Conservation (phyloP, 257 asterid species). For the Plectranthus barbatus region DNA sequence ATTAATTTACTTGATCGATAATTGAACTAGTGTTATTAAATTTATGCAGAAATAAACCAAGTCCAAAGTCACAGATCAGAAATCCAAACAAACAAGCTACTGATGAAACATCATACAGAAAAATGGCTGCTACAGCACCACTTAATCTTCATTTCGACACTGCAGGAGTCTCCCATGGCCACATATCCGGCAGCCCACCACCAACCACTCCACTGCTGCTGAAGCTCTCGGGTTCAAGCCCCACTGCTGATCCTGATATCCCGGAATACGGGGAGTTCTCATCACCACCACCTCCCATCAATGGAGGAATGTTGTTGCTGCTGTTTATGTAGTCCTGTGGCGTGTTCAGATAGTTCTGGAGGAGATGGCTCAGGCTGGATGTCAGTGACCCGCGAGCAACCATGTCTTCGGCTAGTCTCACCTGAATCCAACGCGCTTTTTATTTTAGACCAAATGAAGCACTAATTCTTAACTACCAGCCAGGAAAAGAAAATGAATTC, state of each 20-base stretch:
- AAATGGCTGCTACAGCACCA: not conserved
- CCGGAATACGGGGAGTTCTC: constrained; percentile 28
- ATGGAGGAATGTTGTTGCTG: constrained; percentile 34
- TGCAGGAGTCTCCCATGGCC: constrained; percentile 48
- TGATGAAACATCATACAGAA: not conserved
- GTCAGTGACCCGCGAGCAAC: constrained; percentile 73
- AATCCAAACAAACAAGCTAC: not conserved
- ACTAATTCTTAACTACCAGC: no score
- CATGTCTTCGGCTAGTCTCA: constrained; percentile 85
- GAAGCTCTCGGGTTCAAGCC: constrained; percentile 25
- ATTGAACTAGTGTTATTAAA: not conserved
- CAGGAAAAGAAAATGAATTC: no score
- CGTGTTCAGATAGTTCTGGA: constrained; percentile 56
- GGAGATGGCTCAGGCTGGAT: constrained; percentile 64
- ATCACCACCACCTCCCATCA: constrained; percentile 25
- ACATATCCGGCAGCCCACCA: constrained; percentile 40
- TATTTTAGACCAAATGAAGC: no score
- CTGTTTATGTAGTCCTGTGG: constrained; percentile 32
- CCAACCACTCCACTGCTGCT: constrained; percentile 26
- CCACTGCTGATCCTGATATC: constrained; percentile 22
- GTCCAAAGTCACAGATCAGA: not conserved
- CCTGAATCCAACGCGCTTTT: constrained; percentile 31
- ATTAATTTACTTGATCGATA: no score
- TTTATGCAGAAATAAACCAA: not conserved
- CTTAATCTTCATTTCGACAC: no score